Evolutionary conservation across 768 basidiomycete genomes (phyloP).

Genomic region (Rhizopogon vinicolor): DNA sequence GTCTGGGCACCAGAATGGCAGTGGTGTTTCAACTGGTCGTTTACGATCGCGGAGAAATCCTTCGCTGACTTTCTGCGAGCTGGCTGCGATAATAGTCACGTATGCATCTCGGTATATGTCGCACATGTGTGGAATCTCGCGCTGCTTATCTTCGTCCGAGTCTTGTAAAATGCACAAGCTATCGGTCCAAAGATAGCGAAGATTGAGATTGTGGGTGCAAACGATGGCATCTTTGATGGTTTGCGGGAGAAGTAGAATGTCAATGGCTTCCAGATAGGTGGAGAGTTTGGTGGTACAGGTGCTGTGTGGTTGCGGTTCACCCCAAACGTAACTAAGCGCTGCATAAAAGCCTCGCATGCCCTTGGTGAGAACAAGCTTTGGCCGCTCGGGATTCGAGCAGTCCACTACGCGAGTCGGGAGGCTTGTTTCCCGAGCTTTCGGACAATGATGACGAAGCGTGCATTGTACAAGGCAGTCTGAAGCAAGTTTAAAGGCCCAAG

Average conservation of each 20-base stretch:
- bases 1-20: conserved; percentile 6
- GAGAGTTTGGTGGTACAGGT: neutral
- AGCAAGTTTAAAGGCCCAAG: neutral
- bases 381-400: conserved; percentile 2
- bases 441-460: neutral
- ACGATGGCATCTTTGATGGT: conserved; percentile 7
- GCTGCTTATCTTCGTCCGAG: conserved; percentile 11
- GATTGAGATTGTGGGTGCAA: conserved; percentile 1
- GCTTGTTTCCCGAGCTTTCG: neutral
- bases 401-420: conserved; percentile 4
- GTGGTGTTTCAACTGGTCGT: neutral
- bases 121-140: conserved; percentile 17
- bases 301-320: conserved; percentile 3
- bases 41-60: conserved; percentile 1
- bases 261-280: neutral
- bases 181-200: conserved; percentile 16
- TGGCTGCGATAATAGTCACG: conserved; percentile 4
- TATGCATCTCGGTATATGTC: conserved; percentile 9
- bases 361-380: neutral
- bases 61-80: neutral
- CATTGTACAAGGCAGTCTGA: conserved; percentile 3
- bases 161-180: conserved; percentile 18
- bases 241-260: conserved; percentile 1
- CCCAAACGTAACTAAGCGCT: conserved; percentile 7
- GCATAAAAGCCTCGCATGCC: conserved; percentile 1